Evolutionary conservation across 352 stramenopile genomes (phyloP).

Genomic region (Phytopythium litorale): DNA sequence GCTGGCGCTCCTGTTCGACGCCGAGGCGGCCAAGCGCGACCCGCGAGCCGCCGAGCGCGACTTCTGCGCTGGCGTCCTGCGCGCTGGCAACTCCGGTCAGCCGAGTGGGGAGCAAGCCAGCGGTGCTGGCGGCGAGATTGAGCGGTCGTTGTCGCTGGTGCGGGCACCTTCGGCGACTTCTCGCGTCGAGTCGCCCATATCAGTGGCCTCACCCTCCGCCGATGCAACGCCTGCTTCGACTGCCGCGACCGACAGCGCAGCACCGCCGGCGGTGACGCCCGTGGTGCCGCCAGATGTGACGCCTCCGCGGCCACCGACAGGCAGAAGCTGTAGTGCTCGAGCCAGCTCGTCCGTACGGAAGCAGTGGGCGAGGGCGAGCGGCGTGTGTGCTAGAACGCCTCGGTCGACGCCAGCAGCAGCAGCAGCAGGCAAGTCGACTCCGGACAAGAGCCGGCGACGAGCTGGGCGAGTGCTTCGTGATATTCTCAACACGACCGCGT

Average conservation of each 20-base stretch:
- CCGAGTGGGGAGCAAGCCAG: slow-evolving; percentile 7
- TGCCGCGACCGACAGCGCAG: background rate
- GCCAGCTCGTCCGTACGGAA: background rate
- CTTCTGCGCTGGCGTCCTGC: slow-evolving; percentile 44
- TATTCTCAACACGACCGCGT: slow-evolving; percentile 5
- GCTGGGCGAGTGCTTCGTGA: slow-evolving; percentile 3
- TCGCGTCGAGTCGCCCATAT: background rate
- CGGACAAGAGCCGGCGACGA: background rate
- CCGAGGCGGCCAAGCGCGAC: slow-evolving; percentile 14
- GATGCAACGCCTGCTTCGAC: background rate
- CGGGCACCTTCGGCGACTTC: background rate
- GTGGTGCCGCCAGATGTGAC: slow-evolving; percentile 10
- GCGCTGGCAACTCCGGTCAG: background rate
- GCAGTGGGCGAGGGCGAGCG: background rate
- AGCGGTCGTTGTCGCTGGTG: background rate
- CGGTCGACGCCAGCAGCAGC: background rate
- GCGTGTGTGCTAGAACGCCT: background rate
- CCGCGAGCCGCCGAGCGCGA: slow-evolving; percentile 16
- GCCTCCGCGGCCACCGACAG: background rate
- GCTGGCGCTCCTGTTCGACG: slow-evolving; percentile 68
- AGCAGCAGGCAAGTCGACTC: background rate
- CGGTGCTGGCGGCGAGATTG: background rate
- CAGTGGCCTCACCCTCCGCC: background rate
- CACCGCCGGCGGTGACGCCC: background rate
- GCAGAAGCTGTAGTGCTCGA: background rate